Evolutionary conservation across 148 eudicot genomes (phyloP).

Genomic region (Rhododendron kiyosumense): DNA sequence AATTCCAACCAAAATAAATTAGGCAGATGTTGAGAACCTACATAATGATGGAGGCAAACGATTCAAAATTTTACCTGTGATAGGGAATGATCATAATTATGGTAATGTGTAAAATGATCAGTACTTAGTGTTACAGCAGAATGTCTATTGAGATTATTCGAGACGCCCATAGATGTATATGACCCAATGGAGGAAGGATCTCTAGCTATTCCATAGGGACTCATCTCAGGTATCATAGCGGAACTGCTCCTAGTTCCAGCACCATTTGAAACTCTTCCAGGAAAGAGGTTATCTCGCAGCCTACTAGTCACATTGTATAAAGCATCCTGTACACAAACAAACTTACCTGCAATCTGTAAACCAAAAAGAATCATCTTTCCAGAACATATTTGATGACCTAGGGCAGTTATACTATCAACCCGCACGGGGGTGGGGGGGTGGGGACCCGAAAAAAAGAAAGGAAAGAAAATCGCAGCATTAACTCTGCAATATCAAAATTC

Average conservation of each 20-base stretch:
- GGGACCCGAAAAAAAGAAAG: not conserved
- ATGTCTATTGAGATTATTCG: conserved; percentile 27
- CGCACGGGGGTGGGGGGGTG: too few species aligned
- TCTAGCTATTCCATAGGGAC: conserved; percentile 26
- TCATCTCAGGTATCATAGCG: conserved; percentile 13
- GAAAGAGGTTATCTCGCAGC: conserved; percentile 46
- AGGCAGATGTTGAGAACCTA: not conserved
- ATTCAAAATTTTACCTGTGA: conserved; percentile 35
- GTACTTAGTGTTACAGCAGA: conserved; percentile 32
- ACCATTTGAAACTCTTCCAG: conserved; percentile 23
- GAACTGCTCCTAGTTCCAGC: conserved; percentile 29
- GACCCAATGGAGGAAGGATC: conserved; percentile 27
- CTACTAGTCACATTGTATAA: conserved; percentile 58
- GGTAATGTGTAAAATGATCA: conserved; percentile 32
- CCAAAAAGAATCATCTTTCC: not conserved
- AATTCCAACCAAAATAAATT: conserved; percentile 7
- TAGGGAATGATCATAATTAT: conserved; percentile 32
- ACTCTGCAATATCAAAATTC: not conserved
- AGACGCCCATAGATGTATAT: conserved; percentile 21
- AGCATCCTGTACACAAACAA: conserved; percentile 67
- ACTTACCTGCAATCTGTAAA: conserved; percentile 69
- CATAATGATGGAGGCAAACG: not conserved
- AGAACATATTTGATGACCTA: conserved; percentile 4
- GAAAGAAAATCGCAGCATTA: not conserved
- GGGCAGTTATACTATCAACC: not conserved